A percentile compares a stretch with the other conserved stretches of the same genome.
Conservation (phyloP, 768 basidiomycete species). For the Tulasnella sp. region DNA sequence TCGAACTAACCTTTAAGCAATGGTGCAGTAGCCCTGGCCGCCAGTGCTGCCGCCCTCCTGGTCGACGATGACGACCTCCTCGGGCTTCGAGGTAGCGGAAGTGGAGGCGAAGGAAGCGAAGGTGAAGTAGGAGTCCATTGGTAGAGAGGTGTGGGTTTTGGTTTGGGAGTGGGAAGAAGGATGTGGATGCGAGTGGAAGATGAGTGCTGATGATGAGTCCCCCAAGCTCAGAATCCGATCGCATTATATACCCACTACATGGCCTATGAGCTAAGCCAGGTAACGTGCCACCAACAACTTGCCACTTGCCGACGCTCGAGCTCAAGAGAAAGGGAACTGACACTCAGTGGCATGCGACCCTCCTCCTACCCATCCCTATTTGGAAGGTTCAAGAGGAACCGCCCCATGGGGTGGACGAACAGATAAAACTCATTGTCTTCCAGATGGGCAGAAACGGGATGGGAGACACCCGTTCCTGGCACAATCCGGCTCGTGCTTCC, state of each 20-base stretch:
- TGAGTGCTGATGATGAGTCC: neutral
- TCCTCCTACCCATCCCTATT: neutral
- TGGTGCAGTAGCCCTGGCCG: neutral
- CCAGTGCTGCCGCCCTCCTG: neutral
- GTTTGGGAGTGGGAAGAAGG: neutral
- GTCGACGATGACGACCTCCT: neutral
- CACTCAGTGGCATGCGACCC: neutral
- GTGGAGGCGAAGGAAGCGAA: neutral
- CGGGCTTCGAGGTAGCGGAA: neutral
- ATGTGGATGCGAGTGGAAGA: neutral
- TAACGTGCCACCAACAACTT: too few relatives aligned
- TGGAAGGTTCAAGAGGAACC: neutral
- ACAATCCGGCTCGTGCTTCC: neutral
- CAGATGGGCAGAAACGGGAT: neutral
- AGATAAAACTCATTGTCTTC: neutral
- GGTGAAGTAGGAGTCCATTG: neutral
- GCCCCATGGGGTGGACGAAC: neutral
- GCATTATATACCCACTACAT: neutral
- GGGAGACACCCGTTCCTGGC: neutral
- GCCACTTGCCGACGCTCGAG: neutral
- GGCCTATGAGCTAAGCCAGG: too few relatives aligned
- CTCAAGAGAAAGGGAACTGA: neutral
- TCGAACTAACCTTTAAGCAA: neutral
- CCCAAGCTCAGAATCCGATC: neutral
- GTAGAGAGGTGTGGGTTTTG: neutral